Base-by-base conservation (phyloP, 345 rosid species). In the Aegle marmelos region DNA sequence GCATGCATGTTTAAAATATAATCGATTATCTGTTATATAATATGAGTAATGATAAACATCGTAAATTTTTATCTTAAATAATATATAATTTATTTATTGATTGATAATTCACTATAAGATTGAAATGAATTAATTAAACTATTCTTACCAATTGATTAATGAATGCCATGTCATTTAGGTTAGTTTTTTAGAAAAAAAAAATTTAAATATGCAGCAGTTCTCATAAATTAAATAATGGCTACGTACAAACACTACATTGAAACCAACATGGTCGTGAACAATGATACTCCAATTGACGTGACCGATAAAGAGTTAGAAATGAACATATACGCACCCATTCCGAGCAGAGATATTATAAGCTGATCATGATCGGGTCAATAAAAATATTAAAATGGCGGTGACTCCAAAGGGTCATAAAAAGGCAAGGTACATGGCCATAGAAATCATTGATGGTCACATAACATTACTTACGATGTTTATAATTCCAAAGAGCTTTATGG, bases 361-460 rank as follows among this genome's bases (percentile, higher is more conserved):
- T 37, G 68, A 73, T 58, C 25, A 69, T 39, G 39, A 60, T 58
- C 57, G 61, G 41, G 65, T 73, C 78, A 77, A 45, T 13, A 45
- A 73, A 67, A 36, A 31, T 34, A 48, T 33, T 78, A n/a, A 70
- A n/a, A 45, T 69, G 69, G 41, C 34, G 85, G 74, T 78, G 85
- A 82, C 57, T 82, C 77, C 77, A 64, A 57, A 67, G 65, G 39
- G 27, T 37, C 21, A 36, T 54, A 31, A 66, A 57, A 68, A 19
- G 72, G 7, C 9, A 33, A 56, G 64, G 57, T 72, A 19, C 22
- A 24, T n/a, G 31, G 31, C 63, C 39, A 16, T 67, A 9, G 27
- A 45, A 27, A 16, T 11, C 6, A 27, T 48, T 48, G 37, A 27
- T 17, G 24, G 39, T 79, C 31, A 21, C 68, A 19, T 9, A 45